Conservation (phyloP, 306 rosid genomes). For the Rubus parviflorus region DNA sequence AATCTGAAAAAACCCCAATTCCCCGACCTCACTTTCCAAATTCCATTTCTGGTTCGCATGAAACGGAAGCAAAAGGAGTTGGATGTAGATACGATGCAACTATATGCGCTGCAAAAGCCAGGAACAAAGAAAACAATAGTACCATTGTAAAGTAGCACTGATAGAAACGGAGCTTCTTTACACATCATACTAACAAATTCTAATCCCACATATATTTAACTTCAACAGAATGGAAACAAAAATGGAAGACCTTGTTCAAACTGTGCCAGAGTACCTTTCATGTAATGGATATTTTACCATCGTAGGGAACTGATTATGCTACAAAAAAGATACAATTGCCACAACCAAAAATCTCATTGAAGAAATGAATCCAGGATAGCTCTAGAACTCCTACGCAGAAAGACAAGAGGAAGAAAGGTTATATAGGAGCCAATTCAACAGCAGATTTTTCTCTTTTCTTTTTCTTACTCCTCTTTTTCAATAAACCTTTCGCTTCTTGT, state of each 20-base stretch:
- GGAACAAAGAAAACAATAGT: background rate
- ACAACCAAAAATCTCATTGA: too few species aligned
- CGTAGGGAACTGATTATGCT: background rate
- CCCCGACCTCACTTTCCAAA: background rate
- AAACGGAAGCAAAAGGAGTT: background rate
- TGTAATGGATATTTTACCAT: background rate
- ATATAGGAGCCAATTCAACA: background rate
- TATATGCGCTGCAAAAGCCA: background rate
- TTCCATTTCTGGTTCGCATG: background rate
- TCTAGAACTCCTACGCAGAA: background rate
- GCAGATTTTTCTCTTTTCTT: constrained; percentile 42
- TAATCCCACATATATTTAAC: background rate
- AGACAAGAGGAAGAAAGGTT: background rate
- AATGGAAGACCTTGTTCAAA: background rate
- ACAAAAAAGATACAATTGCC: constrained; percentile 5
- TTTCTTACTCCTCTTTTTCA: constrained; percentile 51
- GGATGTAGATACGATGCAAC: too few species aligned
- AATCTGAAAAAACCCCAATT: too few species aligned
- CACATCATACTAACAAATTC: background rate
- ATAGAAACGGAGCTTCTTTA: background rate
- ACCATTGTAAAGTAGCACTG: background rate
- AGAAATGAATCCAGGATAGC: background rate
- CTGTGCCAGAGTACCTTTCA: background rate
- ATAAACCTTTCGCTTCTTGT: constrained; percentile 64
- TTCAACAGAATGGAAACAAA: background rate